Evolutionary conservation across 192 early-diverging fungal species (phyloP), one percentile per base, ranked within the genome.

Genomic region (Linnemannia elongata): DNA sequence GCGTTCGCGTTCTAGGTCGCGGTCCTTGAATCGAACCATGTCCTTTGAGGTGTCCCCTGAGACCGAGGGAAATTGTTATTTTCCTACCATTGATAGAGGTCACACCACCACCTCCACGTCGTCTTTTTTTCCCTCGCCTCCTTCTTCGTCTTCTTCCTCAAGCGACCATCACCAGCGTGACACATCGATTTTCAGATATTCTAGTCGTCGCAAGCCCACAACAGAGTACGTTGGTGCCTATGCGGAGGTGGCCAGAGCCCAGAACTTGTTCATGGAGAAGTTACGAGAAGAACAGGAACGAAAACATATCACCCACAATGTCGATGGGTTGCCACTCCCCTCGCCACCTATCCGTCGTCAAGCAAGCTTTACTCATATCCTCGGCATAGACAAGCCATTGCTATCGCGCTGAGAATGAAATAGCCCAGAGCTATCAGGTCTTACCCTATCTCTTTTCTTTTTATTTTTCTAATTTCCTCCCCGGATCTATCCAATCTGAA

Each of bases 241-340:
- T 63, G 76, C 76, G 15, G 76, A 63, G 9, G 57, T 73, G 44
- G 69, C 70, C 6, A 52, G 55, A 12, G 72, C 72, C 42, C 82
- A 83, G 41, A 47, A 42, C 30, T 24, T 77, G 6, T 74, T 39
- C 45, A 82, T 82, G 81, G 81, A 82, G 22, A 77, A 68, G 71
- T 36, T 82, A 33, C 39, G 76, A 27, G 71, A 57, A 30, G 75
- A 77, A 41, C 76, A 77, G 27, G 52, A 57, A 22, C 36, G 76
- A 20, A 77, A 77, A 27, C 77, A 77, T n/a, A 66, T 82, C 70
- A 82, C 22, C 4, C 27, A 76, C 30, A 82, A 77, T 22, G 42
- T 73, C 10, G 76, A 82, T 44, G 81, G 71, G 4, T 13, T 77
- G 36, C 81, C 75, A 5, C 69, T 77, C n/a, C 72, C 82, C 3